Percentiles rank a stretch among this genome's conserved stretches.
These are phyloP conservation scores for Wallacemonas sp. DNA, from an alignment of 208 protist species.

Conservation along the genomic window DNA sequence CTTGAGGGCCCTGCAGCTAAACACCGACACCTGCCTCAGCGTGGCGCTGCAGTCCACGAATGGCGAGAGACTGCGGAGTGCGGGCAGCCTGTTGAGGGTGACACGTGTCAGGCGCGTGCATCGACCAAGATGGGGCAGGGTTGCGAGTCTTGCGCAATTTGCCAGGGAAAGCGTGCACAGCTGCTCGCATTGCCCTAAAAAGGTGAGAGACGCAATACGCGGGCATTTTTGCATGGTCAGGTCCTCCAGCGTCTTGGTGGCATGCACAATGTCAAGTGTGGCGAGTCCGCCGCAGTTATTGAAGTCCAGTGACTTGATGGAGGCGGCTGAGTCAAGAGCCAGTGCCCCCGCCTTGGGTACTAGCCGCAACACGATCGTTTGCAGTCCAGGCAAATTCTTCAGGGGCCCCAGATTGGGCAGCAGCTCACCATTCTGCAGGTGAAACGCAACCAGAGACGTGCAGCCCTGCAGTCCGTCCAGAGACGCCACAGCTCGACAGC, in stretches of 20 bases:
- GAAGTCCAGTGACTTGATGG: neutral
- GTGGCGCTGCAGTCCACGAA: neutral
- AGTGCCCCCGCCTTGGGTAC: neutral
- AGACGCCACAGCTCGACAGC: neutral
- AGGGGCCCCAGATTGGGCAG: neutral
- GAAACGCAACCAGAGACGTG: neutral
- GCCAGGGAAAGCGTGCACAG: neutral
- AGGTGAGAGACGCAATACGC: neutral
- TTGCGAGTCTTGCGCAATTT: neutral
- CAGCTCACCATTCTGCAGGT: neutral
- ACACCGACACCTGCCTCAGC: neutral
- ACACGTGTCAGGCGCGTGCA: neutral
- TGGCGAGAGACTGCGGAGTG: neutral
- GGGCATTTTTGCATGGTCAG: neutral
- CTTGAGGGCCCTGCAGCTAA: neutral
- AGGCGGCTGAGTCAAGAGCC: neutral
- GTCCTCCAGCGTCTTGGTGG: neutral
- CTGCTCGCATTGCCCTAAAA: neutral
- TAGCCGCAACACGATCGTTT: neutral
- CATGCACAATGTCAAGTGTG: neutral
- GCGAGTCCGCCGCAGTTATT: neutral
- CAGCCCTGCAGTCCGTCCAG: neutral
- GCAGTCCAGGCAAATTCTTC: neutral
- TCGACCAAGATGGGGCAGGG: neutral
- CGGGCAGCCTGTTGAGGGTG: neutral